phyloP scores from a whole-genome alignment of 192 early-diverging fungal genomes.

The Entomortierella parvispora region DNA sequence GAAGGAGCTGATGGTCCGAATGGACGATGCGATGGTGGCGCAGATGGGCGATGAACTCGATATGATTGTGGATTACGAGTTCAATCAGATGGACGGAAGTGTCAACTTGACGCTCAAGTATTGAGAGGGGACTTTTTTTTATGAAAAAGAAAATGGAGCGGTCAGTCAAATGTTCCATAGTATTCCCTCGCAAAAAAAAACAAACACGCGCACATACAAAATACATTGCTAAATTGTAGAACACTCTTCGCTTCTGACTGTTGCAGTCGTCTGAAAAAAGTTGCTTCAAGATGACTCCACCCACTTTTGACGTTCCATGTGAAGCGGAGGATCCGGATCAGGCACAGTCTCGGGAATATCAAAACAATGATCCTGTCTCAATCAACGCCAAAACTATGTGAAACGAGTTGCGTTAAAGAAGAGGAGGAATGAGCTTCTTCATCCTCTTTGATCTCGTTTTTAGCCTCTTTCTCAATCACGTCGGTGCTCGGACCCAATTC shows the following conservation, averaged over 20 bases:
- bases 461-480: too few species aligned
- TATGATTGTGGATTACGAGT: conserved; percentile 65
- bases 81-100: conserved; percentile 53
- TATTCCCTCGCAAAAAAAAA: neutral
- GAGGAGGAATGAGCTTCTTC: too few species aligned
- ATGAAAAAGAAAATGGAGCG: neutral
- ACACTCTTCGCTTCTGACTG: too few species aligned
- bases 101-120: conserved; percentile 57
- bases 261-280: too few species aligned
- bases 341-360: too few species aligned
- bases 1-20: conserved; percentile 58
- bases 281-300: neutral
- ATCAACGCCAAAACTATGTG: neutral
- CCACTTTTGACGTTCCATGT: neutral
- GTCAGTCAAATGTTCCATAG: neutral
- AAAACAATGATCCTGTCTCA: too few species aligned
- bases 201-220: too few species aligned
- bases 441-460: neutral
- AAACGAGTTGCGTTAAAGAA: too few species aligned
- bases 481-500: too few species aligned
- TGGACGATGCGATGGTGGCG: conserved; percentile 69
- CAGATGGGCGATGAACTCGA: conserved; percentile 72
- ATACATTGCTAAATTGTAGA: too few species aligned
- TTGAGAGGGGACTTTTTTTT: too few species aligned
- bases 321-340: too few species aligned